Conservation (phyloP, 441 rosid genomes). For the Metrosideros polymorpha region DNA sequence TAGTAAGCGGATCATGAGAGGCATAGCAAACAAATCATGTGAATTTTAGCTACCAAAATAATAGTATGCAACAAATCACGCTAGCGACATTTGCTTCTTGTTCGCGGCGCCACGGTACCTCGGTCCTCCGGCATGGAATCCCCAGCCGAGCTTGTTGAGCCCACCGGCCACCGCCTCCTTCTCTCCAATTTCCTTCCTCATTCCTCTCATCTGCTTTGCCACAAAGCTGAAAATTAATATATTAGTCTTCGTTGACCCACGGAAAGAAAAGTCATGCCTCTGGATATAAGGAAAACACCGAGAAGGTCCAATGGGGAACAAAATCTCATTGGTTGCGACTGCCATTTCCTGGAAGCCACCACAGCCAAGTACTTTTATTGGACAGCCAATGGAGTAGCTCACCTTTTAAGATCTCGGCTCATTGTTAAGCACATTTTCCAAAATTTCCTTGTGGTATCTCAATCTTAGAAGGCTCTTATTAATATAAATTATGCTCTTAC, state of each 20-base stretch:
- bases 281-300: neutral
- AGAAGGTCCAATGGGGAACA: neutral
- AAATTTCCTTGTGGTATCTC: too few relatives aligned
- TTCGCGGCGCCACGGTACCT: too few relatives aligned
- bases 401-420: neutral
- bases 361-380: rapidly evolving
- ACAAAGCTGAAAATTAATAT: neutral
- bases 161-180: neutral
- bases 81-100: too few relatives aligned
- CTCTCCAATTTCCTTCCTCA: neutral
- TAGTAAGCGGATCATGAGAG: neutral
- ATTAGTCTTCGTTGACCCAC: too few relatives aligned
- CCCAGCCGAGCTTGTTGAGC: neutral
- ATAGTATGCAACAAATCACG: neutral
- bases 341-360: neutral
- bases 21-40: neutral
- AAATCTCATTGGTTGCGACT: neutral
- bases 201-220: neutral
- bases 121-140: too few relatives aligned
- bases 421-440: neutral
- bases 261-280: neutral
- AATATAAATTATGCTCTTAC: too few relatives aligned
- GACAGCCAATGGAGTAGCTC: neutral
- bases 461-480: too few relatives aligned
- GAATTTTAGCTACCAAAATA: neutral